phyloP scores from a whole-genome alignment of 352 stramenopile genomes.

The Globisporangium cylindrosporum region DNA sequence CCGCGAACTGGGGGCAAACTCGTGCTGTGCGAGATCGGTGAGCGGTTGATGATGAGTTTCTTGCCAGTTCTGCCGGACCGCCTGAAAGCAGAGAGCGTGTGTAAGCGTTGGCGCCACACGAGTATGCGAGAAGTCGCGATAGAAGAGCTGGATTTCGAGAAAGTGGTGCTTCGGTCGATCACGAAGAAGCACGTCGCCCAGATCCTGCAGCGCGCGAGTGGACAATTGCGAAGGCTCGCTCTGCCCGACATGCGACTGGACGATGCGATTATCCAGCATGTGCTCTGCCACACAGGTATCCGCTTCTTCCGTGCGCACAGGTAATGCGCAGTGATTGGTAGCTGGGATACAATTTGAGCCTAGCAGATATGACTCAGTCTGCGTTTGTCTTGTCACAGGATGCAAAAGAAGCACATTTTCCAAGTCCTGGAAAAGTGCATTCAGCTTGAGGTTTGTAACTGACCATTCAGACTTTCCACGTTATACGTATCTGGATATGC shows the following conservation, averaged over 20 bases:
- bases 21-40: conserved; percentile 37
- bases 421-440: conserved; percentile 34
- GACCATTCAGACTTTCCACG: neutral
- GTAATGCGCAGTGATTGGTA: conserved; percentile 18
- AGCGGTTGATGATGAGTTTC: conserved; percentile 47
- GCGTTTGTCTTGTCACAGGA: conserved; percentile 18
- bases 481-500: no score
- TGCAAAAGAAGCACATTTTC: conserved; percentile 55
- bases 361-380: neutral
- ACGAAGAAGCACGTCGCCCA: conserved; percentile 31
- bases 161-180: conserved; percentile 25
- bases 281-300: conserved; percentile 35
- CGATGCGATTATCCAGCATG: conserved; percentile 36
- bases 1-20: conserved; percentile 1
- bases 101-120: conserved; percentile 46
- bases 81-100: conserved; percentile 47
- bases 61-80: conserved; percentile 50
- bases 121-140: conserved; percentile 41
- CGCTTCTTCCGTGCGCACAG: conserved; percentile 46
- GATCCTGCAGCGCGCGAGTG: conserved; percentile 37
- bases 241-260: conserved; percentile 49
- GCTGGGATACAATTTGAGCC: neutral
- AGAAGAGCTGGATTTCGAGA: conserved; percentile 46
- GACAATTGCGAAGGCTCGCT: conserved; percentile 30
- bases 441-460: conserved; percentile 28